These are phyloP conservation scores for Astrothelium subdiscretum DNA, from an alignment of 495 filamentous ascomycete genomes.

Conservation along the genomic window DNA sequence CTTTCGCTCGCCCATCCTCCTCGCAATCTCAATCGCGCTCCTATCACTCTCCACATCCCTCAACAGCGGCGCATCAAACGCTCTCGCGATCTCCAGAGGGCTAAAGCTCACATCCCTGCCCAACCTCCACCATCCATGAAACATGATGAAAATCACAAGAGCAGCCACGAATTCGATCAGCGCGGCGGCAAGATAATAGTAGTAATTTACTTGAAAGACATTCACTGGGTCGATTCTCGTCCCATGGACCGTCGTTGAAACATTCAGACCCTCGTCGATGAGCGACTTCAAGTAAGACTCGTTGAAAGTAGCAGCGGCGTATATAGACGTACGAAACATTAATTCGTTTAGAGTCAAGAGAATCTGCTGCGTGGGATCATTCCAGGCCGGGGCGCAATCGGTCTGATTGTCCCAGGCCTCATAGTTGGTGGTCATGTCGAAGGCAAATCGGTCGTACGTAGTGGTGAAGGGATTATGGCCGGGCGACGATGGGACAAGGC, in stretches of 20 bases:
- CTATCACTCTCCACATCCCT: constrained; percentile 18
- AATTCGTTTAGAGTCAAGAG: constrained; percentile 1
- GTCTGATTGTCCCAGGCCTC: constrained; percentile 1
- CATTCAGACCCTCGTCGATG: constrained; percentile 3
- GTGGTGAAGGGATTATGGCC: constrained; percentile 2
- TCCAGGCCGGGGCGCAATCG: constrained; percentile 1
- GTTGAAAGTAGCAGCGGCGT: constrained; percentile 3
- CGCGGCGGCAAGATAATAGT: constrained; percentile 6
- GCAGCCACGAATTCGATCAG: constrained; percentile 10
- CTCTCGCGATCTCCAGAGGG: constrained; percentile 27
- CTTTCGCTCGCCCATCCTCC: constrained; percentile 19
- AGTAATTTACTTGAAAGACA: constrained; percentile 8
- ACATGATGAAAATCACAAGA: constrained; percentile 16
- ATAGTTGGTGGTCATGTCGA: constrained; percentile 1
- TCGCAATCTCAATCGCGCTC: constrained; percentile 8
- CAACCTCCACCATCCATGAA: constrained; percentile 25
- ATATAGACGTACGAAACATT: constrained; percentile 7
- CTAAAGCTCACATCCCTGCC: constrained; percentile 20
- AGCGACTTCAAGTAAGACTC: constrained; percentile 1
- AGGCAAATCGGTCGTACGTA: constrained; percentile 1
- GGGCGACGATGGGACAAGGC: not conserved
- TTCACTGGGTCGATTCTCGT: constrained; percentile 1
- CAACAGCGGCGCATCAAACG: constrained; percentile 19
- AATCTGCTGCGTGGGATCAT: constrained; percentile 4
- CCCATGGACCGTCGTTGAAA: not conserved